Evolutionary conservation across 2,329 filamentous ascomycete species (phyloP).

Genomic region (Fusarium tupiense): DNA sequence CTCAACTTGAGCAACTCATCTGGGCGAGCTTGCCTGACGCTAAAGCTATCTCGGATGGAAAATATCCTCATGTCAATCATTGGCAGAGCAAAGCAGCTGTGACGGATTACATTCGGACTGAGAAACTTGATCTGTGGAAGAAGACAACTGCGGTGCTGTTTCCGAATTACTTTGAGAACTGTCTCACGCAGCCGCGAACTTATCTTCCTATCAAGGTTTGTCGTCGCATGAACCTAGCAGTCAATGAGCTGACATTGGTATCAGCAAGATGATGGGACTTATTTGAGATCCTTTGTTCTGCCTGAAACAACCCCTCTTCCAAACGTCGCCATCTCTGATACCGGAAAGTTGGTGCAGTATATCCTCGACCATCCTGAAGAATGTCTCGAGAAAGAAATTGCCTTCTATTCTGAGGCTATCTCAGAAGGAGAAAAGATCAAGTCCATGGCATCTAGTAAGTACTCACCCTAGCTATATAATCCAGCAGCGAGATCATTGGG

Average conservation of each 20-base stretch:
- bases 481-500: accelerated
- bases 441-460: not conserved
- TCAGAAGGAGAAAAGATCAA: not conserved
- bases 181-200: not conserved
- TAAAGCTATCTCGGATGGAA: not conserved
- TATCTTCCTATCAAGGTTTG: not conserved
- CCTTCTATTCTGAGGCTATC: not conserved
- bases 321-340: not conserved
- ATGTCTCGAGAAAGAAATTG: not conserved
- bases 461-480: accelerated
- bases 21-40: conserved; percentile 3
- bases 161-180: conserved; percentile 9
- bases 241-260: accelerated
- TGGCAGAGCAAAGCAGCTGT: conserved; percentile 14
- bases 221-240: accelerated
- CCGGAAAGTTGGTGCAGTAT: not conserved
- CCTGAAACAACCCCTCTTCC: not conserved
- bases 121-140: conserved; percentile 4
- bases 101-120: not conserved
- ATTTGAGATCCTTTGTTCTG: not conserved
- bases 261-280: conserved; percentile 3
- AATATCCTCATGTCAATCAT: not conserved
- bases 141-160: not conserved
- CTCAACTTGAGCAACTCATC: not conserved
- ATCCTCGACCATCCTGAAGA: not conserved